Percentiles rank a stretch among this genome's conserved stretches.
Evolutionary conservation across 768 basidiomycete species (phyloP).

Genomic region (Tricholoma bakamatsutake): DNA sequence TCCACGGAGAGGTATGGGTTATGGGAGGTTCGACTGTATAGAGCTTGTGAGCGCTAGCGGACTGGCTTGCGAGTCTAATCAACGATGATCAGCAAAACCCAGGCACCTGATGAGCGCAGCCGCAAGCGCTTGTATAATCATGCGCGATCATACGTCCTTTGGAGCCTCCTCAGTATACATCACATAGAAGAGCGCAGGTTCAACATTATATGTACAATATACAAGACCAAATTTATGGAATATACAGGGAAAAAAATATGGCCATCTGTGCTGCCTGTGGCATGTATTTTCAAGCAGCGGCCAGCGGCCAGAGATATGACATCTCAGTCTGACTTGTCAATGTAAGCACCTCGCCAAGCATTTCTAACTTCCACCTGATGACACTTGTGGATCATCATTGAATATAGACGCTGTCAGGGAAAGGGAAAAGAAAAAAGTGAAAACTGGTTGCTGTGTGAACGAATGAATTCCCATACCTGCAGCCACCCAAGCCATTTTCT

Average conservation of each 20-base stretch:
- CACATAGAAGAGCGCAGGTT: too few species aligned
- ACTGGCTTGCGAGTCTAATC: too few species aligned
- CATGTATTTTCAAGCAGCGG: not conserved
- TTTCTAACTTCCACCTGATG: not conserved
- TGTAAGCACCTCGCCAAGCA: not conserved
- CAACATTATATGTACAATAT: not conserved
- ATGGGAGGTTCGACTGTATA: too few species aligned
- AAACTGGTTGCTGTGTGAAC: not conserved
- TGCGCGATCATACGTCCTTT: too few species aligned
- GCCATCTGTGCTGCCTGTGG: not conserved
- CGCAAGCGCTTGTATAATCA: too few species aligned
- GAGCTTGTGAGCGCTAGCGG: too few species aligned
- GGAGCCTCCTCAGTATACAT: too few species aligned
- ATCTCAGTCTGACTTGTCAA: not conserved
- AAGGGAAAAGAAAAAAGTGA: not conserved
- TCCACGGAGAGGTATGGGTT: too few species aligned
- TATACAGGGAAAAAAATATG: not conserved
- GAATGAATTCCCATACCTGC: not conserved
- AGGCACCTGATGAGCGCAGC: too few species aligned
- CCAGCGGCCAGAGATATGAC: not conserved
- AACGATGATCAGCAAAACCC: too few species aligned
- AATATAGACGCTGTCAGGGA: not conserved
- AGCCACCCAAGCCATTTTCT: not conserved
- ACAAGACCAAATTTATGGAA: not conserved
- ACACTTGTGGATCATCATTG: not conserved